Conservation (phyloP, 768 basidiomycete genomes). For the Psilocybe azurescens region DNA sequence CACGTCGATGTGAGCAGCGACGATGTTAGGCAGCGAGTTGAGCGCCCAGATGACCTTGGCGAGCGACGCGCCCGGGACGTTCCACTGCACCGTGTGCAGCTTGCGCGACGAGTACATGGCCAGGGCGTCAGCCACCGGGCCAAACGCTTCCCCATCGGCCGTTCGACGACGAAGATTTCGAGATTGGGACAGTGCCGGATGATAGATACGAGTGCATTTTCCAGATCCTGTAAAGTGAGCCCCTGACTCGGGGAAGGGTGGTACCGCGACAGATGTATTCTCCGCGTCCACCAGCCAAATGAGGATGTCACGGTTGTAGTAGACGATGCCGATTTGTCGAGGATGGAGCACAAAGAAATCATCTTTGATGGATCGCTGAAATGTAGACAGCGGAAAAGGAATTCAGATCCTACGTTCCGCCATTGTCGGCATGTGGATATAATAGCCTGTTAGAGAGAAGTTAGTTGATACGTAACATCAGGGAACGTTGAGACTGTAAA, state of each 20-base stretch:
- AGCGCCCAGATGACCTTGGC: conserved; percentile 78
- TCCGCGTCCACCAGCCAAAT: conserved; percentile 72
- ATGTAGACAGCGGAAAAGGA: conserved; percentile 72
- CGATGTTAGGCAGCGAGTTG: conserved; percentile 60
- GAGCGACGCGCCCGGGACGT: conserved; percentile 56
- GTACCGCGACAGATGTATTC: conserved; percentile 72
- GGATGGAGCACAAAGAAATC: conserved; percentile 51
- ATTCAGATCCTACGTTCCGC: conserved; percentile 65
- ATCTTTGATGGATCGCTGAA: conserved; percentile 65
- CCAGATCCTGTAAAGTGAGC: conserved; percentile 51
- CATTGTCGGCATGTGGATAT: conserved; percentile 70
- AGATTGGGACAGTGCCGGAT: conserved; percentile 74
- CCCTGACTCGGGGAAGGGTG: conserved; percentile 39
- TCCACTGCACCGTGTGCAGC: conserved; percentile 67
- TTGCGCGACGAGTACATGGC: conserved; percentile 52
- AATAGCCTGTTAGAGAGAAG: conserved; percentile 54
- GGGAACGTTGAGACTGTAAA: not conserved
- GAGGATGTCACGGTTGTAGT: conserved; percentile 46
- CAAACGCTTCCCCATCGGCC: conserved; percentile 66
- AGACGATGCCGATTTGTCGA: conserved; percentile 48
- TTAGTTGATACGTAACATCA: not conserved
- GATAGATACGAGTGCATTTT: conserved; percentile 60
- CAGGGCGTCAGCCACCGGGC: conserved; percentile 68
- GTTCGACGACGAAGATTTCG: conserved; percentile 73
- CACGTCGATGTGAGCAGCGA: conserved; percentile 58